Evolutionary conservation across 257 asterid species (phyloP), one percentile per base, ranked within the genome.

Genomic region (Galeopsis tetrahit): DNA sequence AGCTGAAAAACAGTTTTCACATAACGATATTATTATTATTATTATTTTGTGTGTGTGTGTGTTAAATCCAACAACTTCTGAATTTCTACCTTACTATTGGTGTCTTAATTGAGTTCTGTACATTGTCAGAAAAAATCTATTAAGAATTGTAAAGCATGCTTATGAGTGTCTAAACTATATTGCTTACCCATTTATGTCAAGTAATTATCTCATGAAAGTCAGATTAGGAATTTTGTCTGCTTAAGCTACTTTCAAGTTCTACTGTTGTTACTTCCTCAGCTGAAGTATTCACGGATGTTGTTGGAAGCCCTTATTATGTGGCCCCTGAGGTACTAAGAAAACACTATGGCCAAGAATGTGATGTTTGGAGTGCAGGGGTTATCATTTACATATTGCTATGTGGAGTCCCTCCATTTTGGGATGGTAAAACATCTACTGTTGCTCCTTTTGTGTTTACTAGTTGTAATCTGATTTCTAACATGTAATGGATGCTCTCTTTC

Each of bases 331-430:
- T 86, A 48, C 80, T 88, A 46, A 70, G 74, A 66, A 88, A 86
- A 72, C 84, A 76, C 51, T 88, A 88, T 69, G 90, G 90, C 61
- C 88, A 75, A 57, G 95, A 88, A 72, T 81, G 87, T 63, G 95
- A 88, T 80, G 82, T 88, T 34, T 88, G 95, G 95, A 88, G 95
- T 77, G 95, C 95, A 9, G 95, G 95, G 63, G 95, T 86, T 63
- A 88, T 88, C 63, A 72, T 84, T 59, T 88, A 88, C 79, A 88
- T 88, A 49, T 77, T 88, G 78, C 79, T 88, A 46, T 72, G 90
- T 55, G 95, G 95, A n/a, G 87, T 83, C 42, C 95, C 95, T 3
- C 95, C 95, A 32, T 88, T 88, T 78, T 88, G 95, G 95, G 95
- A 85, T 59, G 95, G 95, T 86, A 78, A 81, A 74, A 43, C 8